Conservation (phyloP, 2,329 filamentous ascomycete genomes). For the Xylariaceae sp. region DNA sequence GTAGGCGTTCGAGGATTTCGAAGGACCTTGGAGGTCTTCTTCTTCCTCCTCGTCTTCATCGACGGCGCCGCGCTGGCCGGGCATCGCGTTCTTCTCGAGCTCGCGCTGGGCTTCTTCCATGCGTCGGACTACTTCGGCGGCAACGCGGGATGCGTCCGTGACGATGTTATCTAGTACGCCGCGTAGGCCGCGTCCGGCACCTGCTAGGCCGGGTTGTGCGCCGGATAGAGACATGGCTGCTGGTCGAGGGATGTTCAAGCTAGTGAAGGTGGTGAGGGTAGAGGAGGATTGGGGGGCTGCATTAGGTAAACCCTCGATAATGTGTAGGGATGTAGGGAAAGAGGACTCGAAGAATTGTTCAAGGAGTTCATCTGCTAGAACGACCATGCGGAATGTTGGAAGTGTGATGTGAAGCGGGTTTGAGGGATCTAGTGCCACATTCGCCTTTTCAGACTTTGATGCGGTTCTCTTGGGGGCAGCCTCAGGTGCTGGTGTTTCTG, state of each 20-base stretch:
- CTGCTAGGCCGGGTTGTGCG: conserved; percentile 38
- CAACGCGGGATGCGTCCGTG: conserved; percentile 93
- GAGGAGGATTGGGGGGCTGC: conserved; percentile 48
- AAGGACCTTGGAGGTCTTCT: conserved; percentile 46
- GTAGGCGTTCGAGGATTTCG: conserved; percentile 36
- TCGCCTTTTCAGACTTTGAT: conserved; percentile 70
- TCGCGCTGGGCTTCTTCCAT: conserved; percentile 97
- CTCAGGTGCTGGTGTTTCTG: conserved; percentile 26
- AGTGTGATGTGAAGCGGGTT: conserved; percentile 93
- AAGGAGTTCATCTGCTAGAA: conserved; percentile 88
- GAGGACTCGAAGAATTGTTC: conserved; percentile 97
- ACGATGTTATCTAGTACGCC: conserved; percentile 97
- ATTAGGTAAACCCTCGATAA: conserved; percentile 58
- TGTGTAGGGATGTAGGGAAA: conserved; percentile 87
- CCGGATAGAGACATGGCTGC: conserved; percentile 36
- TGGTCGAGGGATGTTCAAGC: conserved; percentile 52
- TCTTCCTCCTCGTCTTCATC: conserved; percentile 67
- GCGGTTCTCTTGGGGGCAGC: conserved; percentile 33
- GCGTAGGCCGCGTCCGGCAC: conserved; percentile 67
- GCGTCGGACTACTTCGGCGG: conserved; percentile 80
- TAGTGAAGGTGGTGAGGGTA: conserved; percentile 79
- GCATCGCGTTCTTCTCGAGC: conserved; percentile 74
- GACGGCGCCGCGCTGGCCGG: conserved; percentile 59
- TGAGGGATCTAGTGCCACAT: conserved; percentile 84
- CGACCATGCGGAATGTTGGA: conserved; percentile 97